Conservation (phyloP, 192 early-diverging fungal species). For the Funneliformis geosporum region DNA sequence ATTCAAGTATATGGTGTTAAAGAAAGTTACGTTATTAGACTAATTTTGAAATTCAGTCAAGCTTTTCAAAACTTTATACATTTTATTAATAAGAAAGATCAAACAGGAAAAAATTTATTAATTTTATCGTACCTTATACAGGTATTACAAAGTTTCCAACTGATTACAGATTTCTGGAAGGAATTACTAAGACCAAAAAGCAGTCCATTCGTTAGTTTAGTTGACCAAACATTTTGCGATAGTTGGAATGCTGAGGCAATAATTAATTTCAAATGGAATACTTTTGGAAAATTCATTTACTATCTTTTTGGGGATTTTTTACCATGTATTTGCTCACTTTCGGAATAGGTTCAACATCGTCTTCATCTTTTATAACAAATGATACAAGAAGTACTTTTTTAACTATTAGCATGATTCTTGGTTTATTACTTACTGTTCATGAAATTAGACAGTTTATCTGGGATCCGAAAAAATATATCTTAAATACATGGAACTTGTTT, state of each 20-base stretch:
- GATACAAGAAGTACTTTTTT: not conserved
- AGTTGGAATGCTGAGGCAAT: not conserved
- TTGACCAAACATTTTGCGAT: no score
- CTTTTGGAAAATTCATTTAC: not conserved
- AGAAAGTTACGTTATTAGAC: no score
- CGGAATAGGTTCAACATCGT: not conserved
- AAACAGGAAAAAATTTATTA: no score
- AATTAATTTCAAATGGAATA: not conserved
- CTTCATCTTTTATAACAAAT: not conserved
- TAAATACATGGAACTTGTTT: not conserved
- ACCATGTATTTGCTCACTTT: not conserved
- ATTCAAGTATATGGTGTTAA: no score
- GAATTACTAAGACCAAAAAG: no score
- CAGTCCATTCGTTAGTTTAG: no score
- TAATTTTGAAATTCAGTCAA: no score
- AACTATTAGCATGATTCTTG: not conserved
- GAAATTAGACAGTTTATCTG: not conserved
- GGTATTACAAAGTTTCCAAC: no score
- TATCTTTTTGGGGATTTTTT: not conserved
- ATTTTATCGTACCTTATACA: no score
- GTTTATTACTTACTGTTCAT: not conserved
- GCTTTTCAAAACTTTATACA: no score
- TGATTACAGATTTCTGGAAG: no score
- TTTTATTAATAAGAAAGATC: no score
- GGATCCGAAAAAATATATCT: not conserved